A percentile compares a stretch with the other conserved stretches of the same genome.
Evolutionary conservation across 441 rosid species (phyloP).

Genomic region (Gossypium davidsonii): DNA sequence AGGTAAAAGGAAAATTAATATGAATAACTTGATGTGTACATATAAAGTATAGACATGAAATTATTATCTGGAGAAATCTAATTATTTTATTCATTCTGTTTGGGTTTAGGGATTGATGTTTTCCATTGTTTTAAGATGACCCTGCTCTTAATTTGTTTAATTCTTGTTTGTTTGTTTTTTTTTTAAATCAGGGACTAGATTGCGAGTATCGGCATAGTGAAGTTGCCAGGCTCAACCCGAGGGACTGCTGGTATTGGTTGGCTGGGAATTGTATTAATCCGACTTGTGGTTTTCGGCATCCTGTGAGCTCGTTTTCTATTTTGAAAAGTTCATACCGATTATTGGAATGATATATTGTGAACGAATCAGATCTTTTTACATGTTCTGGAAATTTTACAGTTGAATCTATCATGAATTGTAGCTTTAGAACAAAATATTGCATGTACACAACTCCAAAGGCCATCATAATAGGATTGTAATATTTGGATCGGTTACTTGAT

Average conservation of each 20-base stretch:
- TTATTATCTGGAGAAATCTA: neutral
- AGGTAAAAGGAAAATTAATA: neutral
- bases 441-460: neutral
- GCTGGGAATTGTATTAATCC: conserved; percentile 48
- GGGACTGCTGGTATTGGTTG: conserved; percentile 60
- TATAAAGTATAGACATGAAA: neutral
- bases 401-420: neutral
- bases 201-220: conserved; percentile 54
- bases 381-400: neutral
- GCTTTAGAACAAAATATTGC: neutral
- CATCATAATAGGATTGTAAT: neutral
- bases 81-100: neutral
- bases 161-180: neutral
- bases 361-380: neutral
- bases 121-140: neutral
- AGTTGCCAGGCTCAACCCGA: conserved; percentile 49
- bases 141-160: neutral
- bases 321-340: neutral
- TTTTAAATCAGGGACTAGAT: conserved; percentile 29
- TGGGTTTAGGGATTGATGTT: neutral
- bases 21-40: neutral
- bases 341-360: neutral
- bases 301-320: conserved; percentile 31
- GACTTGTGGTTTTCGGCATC: conserved; percentile 49
- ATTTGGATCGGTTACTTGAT: neutral